phyloP scores from a whole-genome alignment of 352 stramenopile genomes.

The Saprolegnia parasitica region DNA sequence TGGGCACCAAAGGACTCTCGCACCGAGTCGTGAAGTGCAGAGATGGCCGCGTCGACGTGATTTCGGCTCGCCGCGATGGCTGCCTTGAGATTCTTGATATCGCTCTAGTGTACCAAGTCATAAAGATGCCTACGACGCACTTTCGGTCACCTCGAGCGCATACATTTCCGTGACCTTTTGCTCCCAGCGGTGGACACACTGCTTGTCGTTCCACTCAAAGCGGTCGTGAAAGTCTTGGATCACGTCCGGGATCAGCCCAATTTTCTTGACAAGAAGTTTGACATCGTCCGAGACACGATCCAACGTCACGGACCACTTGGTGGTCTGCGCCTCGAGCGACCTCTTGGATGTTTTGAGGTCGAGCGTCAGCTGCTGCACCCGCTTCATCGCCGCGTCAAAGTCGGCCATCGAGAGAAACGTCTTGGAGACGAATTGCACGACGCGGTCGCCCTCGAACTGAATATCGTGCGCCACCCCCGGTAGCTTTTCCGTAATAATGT shows the following conservation, averaged over 20 bases:
- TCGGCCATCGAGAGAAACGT: neutral
- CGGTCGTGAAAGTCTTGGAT: slow-evolving; percentile 3
- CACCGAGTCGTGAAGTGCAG: neutral
- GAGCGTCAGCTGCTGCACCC: neutral
- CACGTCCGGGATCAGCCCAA: neutral
- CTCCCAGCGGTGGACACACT: neutral
- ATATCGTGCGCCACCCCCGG: neutral
- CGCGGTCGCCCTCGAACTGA: neutral
- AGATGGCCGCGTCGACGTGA: neutral
- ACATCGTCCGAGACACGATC: neutral
- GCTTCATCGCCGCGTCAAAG: neutral
- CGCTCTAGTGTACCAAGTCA: neutral
- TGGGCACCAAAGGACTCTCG: neutral
- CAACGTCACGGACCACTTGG: neutral
- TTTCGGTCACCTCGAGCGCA: neutral
- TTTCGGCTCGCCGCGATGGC: neutral
- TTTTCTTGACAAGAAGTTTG: neutral
- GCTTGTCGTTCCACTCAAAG: neutral
- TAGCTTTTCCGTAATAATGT: neutral
- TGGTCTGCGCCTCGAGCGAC: neutral
- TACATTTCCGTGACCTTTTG: neutral
- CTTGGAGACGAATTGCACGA: neutral
- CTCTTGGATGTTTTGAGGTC: neutral
- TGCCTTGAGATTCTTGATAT: neutral
- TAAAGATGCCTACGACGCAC: neutral